Base-by-base conservation (phyloP, 2,329 filamentous ascomycete genomes). In the Colletotrichum sp. region DNA sequence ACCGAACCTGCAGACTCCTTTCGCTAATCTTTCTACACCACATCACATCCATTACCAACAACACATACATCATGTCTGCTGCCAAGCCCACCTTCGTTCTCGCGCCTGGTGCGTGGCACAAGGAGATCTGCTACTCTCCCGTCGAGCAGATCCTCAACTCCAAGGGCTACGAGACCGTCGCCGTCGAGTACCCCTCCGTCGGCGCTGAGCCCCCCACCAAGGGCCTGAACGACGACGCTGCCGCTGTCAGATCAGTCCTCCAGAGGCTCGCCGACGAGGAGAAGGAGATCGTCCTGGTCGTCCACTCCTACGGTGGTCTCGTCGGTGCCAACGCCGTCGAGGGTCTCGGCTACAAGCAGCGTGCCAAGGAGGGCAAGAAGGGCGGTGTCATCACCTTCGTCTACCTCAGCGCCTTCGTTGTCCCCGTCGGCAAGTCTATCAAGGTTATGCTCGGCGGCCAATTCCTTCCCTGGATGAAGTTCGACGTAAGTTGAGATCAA, bases 301-400 rank as follows among this genome's bases (percentile, higher is more conserved):
- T 82, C 6, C 86, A 88, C 74, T 86, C 83, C 2, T 87, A 86
- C 77, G 82, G 83, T 8, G 86, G 86, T 15, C 78, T 85, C 1
- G 79, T 86, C 2, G 82, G 81, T 6, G 79, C 81, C 29, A 83
- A 83, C 55, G 85, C 83, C 0, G 77, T 86, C 7, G 74, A 79
- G 16, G 83, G 83, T 1, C 77, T 84, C 2, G 80, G 82, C 5
- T 81, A 83, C 59, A 79, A 79, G 47, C 76, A 83, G 47, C 79
- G 84, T 7, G 74, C 76, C 29, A 74, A 71, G 0, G 76, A 78
- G 6, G 84, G 82, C 2, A 76, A 83, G 63, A 74, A 78, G 15
- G 85, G 85, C 1, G 85, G 86, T 6, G 81, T 87, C 1, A 76
- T 82, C 8, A 79, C 79, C 72, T 75, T 82, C 12, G 81, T 83